Base-by-base conservation (phyloP, 83 land plant genomes). In the Thuja plicata region DNA sequence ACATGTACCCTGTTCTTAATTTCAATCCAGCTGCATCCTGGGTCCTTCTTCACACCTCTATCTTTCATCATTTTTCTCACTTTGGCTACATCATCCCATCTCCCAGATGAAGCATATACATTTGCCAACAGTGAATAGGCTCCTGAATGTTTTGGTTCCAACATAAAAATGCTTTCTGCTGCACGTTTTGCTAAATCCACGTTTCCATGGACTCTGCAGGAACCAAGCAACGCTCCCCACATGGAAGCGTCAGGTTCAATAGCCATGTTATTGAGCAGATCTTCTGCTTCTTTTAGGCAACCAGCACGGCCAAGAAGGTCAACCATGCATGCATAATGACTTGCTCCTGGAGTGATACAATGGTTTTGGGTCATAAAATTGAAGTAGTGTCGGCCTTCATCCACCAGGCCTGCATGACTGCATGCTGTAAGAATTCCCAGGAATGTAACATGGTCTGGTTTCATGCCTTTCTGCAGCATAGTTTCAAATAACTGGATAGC, bases 31-130 rank as follows among this genome's bases (percentile, higher is more conserved):
- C 73, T 66, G 73, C 73, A 66, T 66, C 73, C 92, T 3, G 92
- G 90, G 32, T 43, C 77, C 89, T 93, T 93, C 88, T 89, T 93
- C 77, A 90, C 41, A 88, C 91, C 91, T 83, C 89, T 93, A 5
- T 71, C 77, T 76, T 77, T 93, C 19, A 91, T 89, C 34, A 87
- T 70, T 24, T 88, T 37, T 80, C 94, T 91, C 79, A 90, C 88
- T 48, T 48, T 91, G 43, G 94, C 94, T 35, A 89, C 87, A 86
- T 91, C 94, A 50, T 91, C 88, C 91, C 91, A 93, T 54, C 91
- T 93, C 41, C 90, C 89, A 82, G 87, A 88, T 79, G 92, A 84
- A 70, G 94, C 92, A 86, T 91, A 93, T 40, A 90, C 84, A 89
- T 93, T 90, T 24, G 94, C 91, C 12, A 93, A 88, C 84, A 91